Evolutionary conservation across 306 rosid genomes (phyloP), one percentile per base, ranked within the genome.

Genomic region (Cucurbita maxima): DNA sequence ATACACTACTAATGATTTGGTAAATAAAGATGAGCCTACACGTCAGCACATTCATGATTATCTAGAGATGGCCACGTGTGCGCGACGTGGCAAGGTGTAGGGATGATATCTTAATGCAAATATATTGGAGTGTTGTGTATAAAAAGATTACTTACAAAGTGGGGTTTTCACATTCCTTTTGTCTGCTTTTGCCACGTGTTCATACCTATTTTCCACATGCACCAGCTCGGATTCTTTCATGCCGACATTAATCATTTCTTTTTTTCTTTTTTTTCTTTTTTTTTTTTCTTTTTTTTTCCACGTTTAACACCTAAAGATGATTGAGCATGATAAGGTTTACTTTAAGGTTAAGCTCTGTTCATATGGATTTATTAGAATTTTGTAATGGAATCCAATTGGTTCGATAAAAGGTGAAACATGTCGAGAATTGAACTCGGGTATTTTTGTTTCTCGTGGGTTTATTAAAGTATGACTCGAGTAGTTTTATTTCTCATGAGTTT

Each of bases 161-260:
- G 11, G 34, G 76, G 50, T 37, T 59, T 58, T 74, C 56, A 57
- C 77, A 74, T 74, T 74, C 77, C 55, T 58, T 74, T 74, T 74
- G 71, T 55, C 76, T 72, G 76, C 58, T 37, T 55, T 55, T 64
- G 40, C 43, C 73, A 69, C 73, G 73, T 69, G 73, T 48, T 69
- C 34, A 12, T 68, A 47, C 54, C 2, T 22, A 69, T 43, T 11
- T 14, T 25, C 73, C 73, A 69, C 73, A 69, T 69, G 73, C 73
- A 45, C 57, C 73, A 47, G 25, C 73, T 69, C 47, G 73, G 73
- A 69, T 69, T 69, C 73, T 47, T 67, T 64, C 72, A 64, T 41
- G 9, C 15, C n/a, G 19, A 43, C 34, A 43, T 43, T 64, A 40
- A 37, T 63, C 71, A 7, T n/a, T 64, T 64, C 6, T 64, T 40